Evolutionary conservation across 1,284 basidiomycete genomes (phyloP).

Genomic region (Trichosporon asahii): DNA sequence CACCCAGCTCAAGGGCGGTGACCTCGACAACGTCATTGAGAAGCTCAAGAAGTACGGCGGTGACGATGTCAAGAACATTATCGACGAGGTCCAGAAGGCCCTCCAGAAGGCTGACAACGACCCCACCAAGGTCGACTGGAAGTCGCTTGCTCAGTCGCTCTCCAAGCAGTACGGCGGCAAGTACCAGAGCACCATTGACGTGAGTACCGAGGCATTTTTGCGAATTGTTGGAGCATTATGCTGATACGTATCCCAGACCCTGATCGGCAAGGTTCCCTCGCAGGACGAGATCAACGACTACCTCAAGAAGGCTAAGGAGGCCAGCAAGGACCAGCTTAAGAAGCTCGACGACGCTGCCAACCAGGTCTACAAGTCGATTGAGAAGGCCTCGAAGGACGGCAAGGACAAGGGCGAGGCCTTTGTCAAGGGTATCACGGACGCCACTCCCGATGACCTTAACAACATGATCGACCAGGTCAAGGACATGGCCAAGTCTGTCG

Average conservation of each 20-base stretch:
- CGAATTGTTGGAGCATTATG: not conserved
- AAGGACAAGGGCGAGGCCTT: conserved; percentile 37
- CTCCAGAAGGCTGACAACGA: conserved; percentile 46
- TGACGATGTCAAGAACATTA: conserved; percentile 45
- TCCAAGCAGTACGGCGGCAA: conserved; percentile 43
- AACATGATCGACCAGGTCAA: conserved; percentile 45
- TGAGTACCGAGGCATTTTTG: conserved; percentile 23
- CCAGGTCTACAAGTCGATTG: conserved; percentile 43
- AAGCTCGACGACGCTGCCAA: conserved; percentile 44
- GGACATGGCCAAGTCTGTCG: conserved; percentile 46
- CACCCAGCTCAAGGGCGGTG: conserved; percentile 41
- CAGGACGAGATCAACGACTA: conserved; percentile 41
- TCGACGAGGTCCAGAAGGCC: conserved; percentile 44
- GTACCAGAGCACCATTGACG: conserved; percentile 40
- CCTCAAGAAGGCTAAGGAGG: conserved; percentile 43
- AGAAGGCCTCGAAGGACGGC: conserved; percentile 45
- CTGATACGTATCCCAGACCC: conserved; percentile 23
- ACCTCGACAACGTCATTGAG: conserved; percentile 41
- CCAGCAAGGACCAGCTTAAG: conserved; percentile 41
- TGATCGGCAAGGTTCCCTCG: conserved; percentile 43
- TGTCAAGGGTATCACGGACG: conserved; percentile 42
- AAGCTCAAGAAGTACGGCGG: conserved; percentile 47
- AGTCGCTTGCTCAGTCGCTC: conserved; percentile 37
- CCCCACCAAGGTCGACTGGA: conserved; percentile 47
- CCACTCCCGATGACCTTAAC: conserved; percentile 45